Percentiles rank a stretch among this genome's conserved stretches.
Conservation (phyloP, 805 yeast species). For the Nematodospora valgi region DNA sequence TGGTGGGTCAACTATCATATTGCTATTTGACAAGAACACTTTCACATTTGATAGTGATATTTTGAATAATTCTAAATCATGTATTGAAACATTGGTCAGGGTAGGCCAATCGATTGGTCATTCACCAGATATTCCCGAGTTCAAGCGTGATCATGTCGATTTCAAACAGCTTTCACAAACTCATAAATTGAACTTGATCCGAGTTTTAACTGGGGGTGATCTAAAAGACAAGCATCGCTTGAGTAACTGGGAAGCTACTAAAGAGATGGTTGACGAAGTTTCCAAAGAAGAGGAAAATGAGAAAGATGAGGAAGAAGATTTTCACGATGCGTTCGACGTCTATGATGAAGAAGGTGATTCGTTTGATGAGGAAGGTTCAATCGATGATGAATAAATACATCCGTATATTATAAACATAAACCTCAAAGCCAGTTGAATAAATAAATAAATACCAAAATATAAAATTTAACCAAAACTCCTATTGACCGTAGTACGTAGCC, state of each 20-base stretch:
- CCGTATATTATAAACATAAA: neutral
- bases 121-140: slow-evolving; percentile 46
- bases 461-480: neutral
- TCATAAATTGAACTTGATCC: slow-evolving; percentile 46
- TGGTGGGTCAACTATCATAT: slow-evolving; percentile 87
- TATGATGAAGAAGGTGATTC: slow-evolving; percentile 13
- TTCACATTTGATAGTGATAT: slow-evolving; percentile 74
- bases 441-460: neutral
- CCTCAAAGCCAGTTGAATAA: neutral
- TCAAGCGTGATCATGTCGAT: slow-evolving; percentile 43
- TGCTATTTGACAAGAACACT: slow-evolving; percentile 51
- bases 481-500: slow-evolving; percentile 14
- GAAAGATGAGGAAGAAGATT: slow-evolving; percentile 12
- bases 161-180: slow-evolving; percentile 47
- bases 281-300: slow-evolving; percentile 12
- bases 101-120: slow-evolving; percentile 96
- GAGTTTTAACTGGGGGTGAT: slow-evolving; percentile 59
- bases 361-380: slow-evolving; percentile 16
- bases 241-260: slow-evolving; percentile 37
- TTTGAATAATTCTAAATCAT: slow-evolving; percentile 57
- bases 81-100: slow-evolving; percentile 77
- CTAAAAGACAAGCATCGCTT: slow-evolving; percentile 26
- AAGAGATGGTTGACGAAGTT: slow-evolving; percentile 22
- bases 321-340: slow-evolving; percentile 12
- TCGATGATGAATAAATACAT: slow-evolving; percentile 1